Evolutionary conservation across 1,284 basidiomycete species (phyloP).

Genomic region (Boletus smithii): DNA sequence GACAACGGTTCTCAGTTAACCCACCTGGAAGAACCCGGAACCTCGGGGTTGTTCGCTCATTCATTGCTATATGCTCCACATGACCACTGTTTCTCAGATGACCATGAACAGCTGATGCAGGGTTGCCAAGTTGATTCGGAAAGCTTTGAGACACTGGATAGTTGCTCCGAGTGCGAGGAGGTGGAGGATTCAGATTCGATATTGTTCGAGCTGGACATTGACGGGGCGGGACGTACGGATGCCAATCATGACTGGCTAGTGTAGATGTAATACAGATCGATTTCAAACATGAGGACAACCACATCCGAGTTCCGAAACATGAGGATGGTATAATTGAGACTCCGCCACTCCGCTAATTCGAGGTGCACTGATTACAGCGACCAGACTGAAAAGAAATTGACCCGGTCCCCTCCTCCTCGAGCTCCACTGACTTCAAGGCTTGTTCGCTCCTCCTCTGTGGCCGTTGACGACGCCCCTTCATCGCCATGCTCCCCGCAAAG

Average conservation of each 20-base stretch:
- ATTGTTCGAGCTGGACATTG: conserved; percentile 11
- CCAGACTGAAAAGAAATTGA: conserved; percentile 11
- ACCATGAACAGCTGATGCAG: conserved; percentile 17
- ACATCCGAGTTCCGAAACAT: conserved; percentile 21
- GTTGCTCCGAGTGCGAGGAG: conserved; percentile 5
- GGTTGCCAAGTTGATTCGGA: not conserved
- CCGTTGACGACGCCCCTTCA: conserved; percentile 21
- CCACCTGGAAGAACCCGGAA: conserved; percentile 22
- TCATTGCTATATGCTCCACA: conserved; percentile 12
- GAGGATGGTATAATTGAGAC: conserved; percentile 13
- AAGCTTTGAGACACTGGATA: conserved; percentile 15
- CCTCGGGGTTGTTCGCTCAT: conserved; percentile 5
- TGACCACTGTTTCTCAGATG: conserved; percentile 10
- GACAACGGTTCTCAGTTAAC: conserved; percentile 16
- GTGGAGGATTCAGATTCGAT: conserved; percentile 22
- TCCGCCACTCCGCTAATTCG: conserved; percentile 30
- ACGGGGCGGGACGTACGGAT: conserved; percentile 7
- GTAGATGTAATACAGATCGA: too few species aligned
- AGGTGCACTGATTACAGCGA: conserved; percentile 17
- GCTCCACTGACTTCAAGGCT: conserved; percentile 9
- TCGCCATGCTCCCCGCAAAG: conserved; percentile 74
- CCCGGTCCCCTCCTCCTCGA: conserved; percentile 2
- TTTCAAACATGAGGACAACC: conserved; percentile 23
- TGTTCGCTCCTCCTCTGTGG: conserved; percentile 29
- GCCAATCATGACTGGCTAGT: conserved; percentile 10